Evolutionary conservation across 75 land plant genomes (phyloP).

Genomic region (Sequoiadendron giganteum): DNA sequence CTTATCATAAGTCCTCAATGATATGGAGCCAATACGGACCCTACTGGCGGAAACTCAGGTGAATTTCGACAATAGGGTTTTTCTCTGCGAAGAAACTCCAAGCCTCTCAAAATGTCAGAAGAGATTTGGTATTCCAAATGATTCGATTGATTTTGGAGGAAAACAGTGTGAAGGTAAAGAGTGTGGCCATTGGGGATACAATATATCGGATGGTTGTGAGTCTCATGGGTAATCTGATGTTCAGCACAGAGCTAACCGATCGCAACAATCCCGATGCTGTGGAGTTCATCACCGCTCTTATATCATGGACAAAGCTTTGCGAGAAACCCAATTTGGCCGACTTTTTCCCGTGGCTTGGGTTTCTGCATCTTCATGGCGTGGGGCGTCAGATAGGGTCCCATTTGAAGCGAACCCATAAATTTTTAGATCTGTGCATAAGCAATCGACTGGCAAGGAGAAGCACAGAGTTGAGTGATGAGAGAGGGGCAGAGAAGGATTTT

Average conservation of each 20-base stretch:
- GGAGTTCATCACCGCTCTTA: too few species aligned
- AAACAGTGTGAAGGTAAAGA: not conserved
- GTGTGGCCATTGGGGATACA: not conserved
- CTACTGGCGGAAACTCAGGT: conserved; percentile 11
- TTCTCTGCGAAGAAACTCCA: conserved; percentile 16
- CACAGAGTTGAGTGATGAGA: not conserved
- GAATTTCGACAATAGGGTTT: conserved; percentile 12
- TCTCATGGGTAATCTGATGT: not conserved
- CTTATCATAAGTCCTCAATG: not conserved
- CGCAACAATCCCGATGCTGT: not conserved
- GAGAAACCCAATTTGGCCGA: too few species aligned
- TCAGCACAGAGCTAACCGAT: not conserved
- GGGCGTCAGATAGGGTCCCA: too few species aligned
- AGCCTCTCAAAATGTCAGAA: not conserved
- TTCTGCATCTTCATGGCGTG: too few species aligned
- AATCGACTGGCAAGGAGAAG: not conserved
- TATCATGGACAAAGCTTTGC: too few species aligned
- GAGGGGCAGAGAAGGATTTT: not conserved
- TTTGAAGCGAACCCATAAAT: too few species aligned
- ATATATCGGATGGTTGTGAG: not conserved
- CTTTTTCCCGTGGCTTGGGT: too few species aligned
- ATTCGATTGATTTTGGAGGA: not conserved
- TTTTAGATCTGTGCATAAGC: too few species aligned
- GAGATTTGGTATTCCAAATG: not conserved
- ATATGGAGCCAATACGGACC: conserved; percentile 14